Percentiles rank a stretch among this genome's conserved stretches.
phyloP scores from a whole-genome alignment of 352 stramenopile genomes.

The Peronospora tabacina region DNA sequence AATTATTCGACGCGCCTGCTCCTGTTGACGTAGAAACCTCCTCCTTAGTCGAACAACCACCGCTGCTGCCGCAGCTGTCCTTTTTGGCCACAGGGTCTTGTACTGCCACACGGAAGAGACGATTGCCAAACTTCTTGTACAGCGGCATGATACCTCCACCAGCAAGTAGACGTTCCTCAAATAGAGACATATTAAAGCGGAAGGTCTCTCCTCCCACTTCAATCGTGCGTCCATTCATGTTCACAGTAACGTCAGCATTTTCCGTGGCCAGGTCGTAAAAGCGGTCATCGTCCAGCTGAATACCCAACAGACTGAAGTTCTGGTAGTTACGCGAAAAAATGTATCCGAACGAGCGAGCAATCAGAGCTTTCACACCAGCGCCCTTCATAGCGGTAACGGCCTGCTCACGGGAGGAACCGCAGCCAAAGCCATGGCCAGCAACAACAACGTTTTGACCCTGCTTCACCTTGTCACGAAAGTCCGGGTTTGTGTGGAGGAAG shows the following conservation, averaged over 20 bases:
- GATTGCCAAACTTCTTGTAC: conserved; percentile 83
- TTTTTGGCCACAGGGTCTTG: conserved; percentile 41
- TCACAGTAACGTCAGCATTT: conserved; percentile 65
- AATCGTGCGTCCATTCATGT: conserved; percentile 78
- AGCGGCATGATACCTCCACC: conserved; percentile 81
- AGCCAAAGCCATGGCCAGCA: conserved; percentile 74
- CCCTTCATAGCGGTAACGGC: conserved; percentile 78
- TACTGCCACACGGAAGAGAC: conserved; percentile 78
- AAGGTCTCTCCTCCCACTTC: conserved; percentile 67
- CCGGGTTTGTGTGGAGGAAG: conserved; percentile 79
- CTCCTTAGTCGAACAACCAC: conserved; percentile 35
- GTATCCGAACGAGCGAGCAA: conserved; percentile 80
- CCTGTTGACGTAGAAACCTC: conserved; percentile 25
- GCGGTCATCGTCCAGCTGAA: conserved; percentile 65
- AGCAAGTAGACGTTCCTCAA: conserved; percentile 74
- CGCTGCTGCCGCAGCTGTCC: conserved; percentile 32
- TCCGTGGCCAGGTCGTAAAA: conserved; percentile 81
- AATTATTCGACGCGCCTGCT: conserved; percentile 35
- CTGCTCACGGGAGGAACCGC: conserved; percentile 79
- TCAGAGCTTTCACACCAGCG: conserved; percentile 70
- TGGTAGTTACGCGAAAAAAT: conserved; percentile 86
- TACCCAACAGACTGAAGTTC: conserved; percentile 80
- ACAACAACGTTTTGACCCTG: conserved; percentile 68
- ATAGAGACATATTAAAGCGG: conserved; percentile 84
- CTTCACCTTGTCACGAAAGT: conserved; percentile 78